Conservation (phyloP, 148 eudicot species). For the Euryodendron excelsum region DNA sequence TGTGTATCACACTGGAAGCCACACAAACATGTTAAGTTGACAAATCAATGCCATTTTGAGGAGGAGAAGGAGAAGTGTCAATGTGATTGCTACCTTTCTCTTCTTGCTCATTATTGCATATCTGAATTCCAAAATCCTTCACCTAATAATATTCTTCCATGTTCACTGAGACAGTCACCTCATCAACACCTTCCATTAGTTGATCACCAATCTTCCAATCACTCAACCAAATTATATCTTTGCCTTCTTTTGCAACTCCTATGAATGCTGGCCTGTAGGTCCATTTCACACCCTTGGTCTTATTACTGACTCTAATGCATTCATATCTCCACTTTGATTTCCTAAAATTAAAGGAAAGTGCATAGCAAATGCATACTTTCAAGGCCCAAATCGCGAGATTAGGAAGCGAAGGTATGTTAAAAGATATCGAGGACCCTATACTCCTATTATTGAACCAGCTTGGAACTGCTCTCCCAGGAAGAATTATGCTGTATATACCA, state of each 20-base stretch:
- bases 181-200: not conserved
- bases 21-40: not conserved
- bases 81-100: not conserved
- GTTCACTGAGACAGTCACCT: not conserved
- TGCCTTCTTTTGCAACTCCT: not conserved
- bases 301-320: not conserved
- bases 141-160: not conserved
- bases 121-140: not conserved
- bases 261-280: not conserved
- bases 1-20: no score
- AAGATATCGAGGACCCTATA: not conserved
- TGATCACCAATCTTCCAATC: not conserved
- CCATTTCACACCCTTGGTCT: not conserved
- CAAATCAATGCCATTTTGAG: not conserved
- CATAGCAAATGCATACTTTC: not conserved
- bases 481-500: constrained; percentile 3
- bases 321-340: not conserved
- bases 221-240: not conserved
- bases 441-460: not conserved
- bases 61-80: no score
- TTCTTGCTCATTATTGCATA: not conserved
- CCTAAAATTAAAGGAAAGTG: not conserved
- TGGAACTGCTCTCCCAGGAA: not conserved
- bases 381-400: not conserved
- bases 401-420: not conserved